These are phyloP conservation scores for Erythrophleum ivorense DNA, from an alignment of 331 rosid species.

Conservation along the genomic window DNA sequence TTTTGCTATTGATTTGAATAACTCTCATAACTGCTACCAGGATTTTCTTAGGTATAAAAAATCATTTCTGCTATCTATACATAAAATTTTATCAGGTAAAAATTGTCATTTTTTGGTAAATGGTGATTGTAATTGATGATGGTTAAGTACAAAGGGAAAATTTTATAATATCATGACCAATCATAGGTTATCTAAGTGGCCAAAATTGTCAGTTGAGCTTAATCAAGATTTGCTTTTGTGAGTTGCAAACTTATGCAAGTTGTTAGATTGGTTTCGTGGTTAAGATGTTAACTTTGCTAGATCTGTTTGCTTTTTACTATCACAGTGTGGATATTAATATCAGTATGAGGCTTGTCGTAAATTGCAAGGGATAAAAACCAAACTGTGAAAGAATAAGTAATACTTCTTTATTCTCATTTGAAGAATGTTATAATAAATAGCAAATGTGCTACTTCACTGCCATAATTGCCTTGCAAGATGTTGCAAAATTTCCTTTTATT, in stretches of 20 bases:
- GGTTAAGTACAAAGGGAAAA: conserved; percentile 3
- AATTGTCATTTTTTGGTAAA: conserved; percentile 7
- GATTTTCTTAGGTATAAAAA: conserved; percentile 90
- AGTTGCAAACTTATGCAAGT: conserved; percentile 27
- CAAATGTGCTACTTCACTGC: too few relatives aligned
- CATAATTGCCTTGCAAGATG: too few relatives aligned
- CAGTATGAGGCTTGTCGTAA: conserved; percentile 95
- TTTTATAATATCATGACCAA: not conserved
- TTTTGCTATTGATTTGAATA: conserved; percentile 67
- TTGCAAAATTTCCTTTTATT: too few relatives aligned
- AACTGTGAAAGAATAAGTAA: conserved; percentile 73
- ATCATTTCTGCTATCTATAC: conserved; percentile 17
- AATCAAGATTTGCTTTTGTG: conserved; percentile 18
- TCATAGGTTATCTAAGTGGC: not conserved
- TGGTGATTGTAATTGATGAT: conserved; percentile 12
- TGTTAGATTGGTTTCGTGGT: conserved; percentile 27
- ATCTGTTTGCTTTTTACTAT: conserved; percentile 37
- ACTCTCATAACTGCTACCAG: conserved; percentile 62
- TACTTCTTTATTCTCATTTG: conserved; percentile 35
- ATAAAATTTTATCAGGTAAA: conserved; percentile 7
- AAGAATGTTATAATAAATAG: too few relatives aligned
- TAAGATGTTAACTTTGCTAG: conserved; percentile 40
- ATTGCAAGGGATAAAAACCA: conserved; percentile 84
- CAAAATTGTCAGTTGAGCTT: conserved; percentile 5
- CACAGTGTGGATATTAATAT: conserved; percentile 86